A percentile compares a stretch with the other conserved stretches of the same genome.
These are phyloP conservation scores for Phytomonas francai DNA, from an alignment of 208 protist genomes.

Conservation along the genomic window DNA sequence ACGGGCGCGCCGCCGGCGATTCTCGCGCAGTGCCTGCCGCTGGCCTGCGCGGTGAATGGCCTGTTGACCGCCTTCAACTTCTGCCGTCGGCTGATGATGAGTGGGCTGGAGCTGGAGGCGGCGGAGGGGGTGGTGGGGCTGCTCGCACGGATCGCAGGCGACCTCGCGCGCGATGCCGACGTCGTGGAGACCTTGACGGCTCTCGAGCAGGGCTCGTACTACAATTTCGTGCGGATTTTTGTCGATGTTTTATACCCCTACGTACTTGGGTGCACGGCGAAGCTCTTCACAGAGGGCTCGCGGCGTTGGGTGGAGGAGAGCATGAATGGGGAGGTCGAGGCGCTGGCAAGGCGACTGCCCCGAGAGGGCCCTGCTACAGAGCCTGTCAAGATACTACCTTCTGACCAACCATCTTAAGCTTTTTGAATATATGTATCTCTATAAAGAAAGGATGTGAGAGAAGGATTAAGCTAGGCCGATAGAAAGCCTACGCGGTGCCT, in stretches of 20 bases:
- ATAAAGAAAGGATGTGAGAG: background rate
- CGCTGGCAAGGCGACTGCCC: slow-evolving; percentile 16
- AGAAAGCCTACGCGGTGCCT: background rate
- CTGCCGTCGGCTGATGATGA: slow-evolving; percentile 60
- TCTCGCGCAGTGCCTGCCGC: slow-evolving; percentile 63
- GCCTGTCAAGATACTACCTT: background rate
- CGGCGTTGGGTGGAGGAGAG: slow-evolving; percentile 21
- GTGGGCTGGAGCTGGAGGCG: slow-evolving; percentile 41
- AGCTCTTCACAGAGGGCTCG: slow-evolving; percentile 26
- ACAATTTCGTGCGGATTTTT: slow-evolving; percentile 56
- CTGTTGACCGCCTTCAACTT: slow-evolving; percentile 63
- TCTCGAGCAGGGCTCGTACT: slow-evolving; percentile 28
- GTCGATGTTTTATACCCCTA: slow-evolving; percentile 54
- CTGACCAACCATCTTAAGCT: background rate
- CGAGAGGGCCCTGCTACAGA: background rate
- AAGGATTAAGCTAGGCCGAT: background rate
- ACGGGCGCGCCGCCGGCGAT: slow-evolving; percentile 18
- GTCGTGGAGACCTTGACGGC: slow-evolving; percentile 53
- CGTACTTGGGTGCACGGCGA: slow-evolving; percentile 32
- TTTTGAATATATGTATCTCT: background rate
- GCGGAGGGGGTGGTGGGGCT: slow-evolving; percentile 35
- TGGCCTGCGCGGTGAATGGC: slow-evolving; percentile 81
- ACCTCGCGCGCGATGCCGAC: slow-evolving; percentile 45
- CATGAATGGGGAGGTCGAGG: slow-evolving; percentile 17
- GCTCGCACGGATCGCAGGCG: slow-evolving; percentile 36